Percentiles rank a stretch among this genome's conserved stretches.
These are phyloP conservation scores for Rhodamnia rubescens DNA, from an alignment of 345 rosid species.

Conservation along the genomic window DNA sequence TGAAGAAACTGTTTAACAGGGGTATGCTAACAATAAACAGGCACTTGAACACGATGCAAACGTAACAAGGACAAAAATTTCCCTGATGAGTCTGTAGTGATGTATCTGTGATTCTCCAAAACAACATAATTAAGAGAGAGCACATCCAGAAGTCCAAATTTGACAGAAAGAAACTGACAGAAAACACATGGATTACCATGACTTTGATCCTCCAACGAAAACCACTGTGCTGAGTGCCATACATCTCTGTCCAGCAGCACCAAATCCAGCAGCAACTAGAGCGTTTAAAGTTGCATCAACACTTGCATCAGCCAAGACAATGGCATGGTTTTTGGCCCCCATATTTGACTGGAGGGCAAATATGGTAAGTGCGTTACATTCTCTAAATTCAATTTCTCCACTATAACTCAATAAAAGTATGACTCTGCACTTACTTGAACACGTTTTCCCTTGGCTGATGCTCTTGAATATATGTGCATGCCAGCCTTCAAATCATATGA, in stretches of 20 bases:
- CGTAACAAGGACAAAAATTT: not conserved
- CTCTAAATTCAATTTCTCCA: not conserved
- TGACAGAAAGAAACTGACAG: not conserved
- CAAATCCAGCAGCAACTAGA: constrained; percentile 91
- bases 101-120: not conserved
- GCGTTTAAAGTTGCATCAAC: constrained; percentile 76
- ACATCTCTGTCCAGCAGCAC: constrained; percentile 99
- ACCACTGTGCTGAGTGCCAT: constrained; percentile 95
- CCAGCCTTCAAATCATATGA: constrained; percentile 52
- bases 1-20: not conserved
- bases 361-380: not conserved
- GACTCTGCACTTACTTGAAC: constrained; percentile 52
- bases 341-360: constrained; percentile 63
- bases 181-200: constrained; percentile 43
- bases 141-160: not conserved
- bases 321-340: constrained; percentile 97
- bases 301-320: constrained; percentile 80
- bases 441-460: constrained; percentile 90
- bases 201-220: constrained; percentile 66
- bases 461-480: constrained; percentile 90
- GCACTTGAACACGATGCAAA: not conserved
- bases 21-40: not conserved
- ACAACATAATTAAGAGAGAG: not conserved
- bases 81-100: not conserved
- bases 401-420: not conserved